Conservation (phyloP, 2,329 filamentous ascomycete genomes). For the Trichoderma harzianum region DNA sequence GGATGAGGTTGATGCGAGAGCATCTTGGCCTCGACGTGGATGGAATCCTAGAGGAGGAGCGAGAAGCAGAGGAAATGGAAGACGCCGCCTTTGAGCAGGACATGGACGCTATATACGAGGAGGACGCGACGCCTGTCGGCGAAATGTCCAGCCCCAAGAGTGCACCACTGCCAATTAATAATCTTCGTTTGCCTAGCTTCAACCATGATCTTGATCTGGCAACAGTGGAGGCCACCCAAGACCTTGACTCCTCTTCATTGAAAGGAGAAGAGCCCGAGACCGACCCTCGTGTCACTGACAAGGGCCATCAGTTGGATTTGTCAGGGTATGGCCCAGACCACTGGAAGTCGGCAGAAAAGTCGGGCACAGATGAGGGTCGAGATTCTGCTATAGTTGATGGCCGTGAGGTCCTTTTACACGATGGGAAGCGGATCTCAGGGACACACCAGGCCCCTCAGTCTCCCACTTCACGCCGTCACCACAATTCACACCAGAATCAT, state of each 20-base stretch:
- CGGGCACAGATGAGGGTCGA: conserved; percentile 60
- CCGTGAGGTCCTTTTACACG: conserved; percentile 68
- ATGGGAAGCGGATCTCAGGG: conserved; percentile 55
- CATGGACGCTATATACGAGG: conserved; percentile 61
- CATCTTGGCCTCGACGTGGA: conserved; percentile 96
- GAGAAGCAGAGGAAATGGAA: conserved; percentile 63
- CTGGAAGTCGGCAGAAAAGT: conserved; percentile 63
- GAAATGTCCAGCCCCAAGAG: conserved; percentile 32
- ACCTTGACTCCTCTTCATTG: conserved; percentile 19
- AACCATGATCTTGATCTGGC: conserved; percentile 59
- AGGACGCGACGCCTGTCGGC: conserved; percentile 36
- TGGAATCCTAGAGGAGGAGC: conserved; percentile 77
- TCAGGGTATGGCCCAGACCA: conserved; percentile 74
- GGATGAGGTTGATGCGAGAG: conserved; percentile 92
- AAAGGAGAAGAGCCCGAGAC: conserved; percentile 24
- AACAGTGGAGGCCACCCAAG: conserved; percentile 49
- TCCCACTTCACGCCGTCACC: conserved; percentile 23
- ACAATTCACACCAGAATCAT: conserved; percentile 32
- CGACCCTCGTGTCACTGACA: conserved; percentile 45
- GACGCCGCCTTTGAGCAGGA: conserved; percentile 54
- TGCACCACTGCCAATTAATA: conserved; percentile 35
- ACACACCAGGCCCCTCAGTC: conserved; percentile 32
- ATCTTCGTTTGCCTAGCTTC: conserved; percentile 51
- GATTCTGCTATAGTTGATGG: conserved; percentile 68
- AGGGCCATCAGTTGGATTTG: conserved; percentile 69